Percentiles rank a stretch among this genome's conserved stretches.
Conservation (phyloP, 768 basidiomycete genomes). For the Phallus indusiatus region DNA sequence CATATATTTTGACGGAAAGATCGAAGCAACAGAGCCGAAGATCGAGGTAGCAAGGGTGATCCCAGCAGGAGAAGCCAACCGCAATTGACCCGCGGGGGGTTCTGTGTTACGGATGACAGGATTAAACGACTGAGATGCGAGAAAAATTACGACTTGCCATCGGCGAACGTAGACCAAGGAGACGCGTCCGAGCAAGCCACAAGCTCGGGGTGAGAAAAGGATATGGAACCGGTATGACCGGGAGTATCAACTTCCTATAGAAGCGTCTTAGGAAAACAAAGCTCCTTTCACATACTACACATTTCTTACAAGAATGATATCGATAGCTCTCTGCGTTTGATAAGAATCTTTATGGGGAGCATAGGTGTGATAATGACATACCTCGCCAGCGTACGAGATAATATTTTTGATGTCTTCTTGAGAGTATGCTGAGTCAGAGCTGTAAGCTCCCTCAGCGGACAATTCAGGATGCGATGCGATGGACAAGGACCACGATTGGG, state of each 20-base stretch:
- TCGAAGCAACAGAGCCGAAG: slow-evolving; percentile 12
- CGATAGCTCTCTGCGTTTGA: slow-evolving; percentile 24
- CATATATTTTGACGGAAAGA: slow-evolving; percentile 19
- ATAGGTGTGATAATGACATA: slow-evolving; percentile 10
- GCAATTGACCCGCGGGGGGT: slow-evolving; percentile 30
- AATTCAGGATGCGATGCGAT: slow-evolving; percentile 23
- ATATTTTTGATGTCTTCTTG: slow-evolving; percentile 20
- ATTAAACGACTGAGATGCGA: neutral
- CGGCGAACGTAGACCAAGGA: slow-evolving; percentile 16
- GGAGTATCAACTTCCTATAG: slow-evolving; percentile 27
- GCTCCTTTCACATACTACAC: neutral
- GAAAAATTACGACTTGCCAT: neutral
- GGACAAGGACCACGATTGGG: slow-evolving; percentile 23
- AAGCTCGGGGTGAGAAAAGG: slow-evolving; percentile 23
- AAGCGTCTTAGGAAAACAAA: neutral
- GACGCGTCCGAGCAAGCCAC: slow-evolving; percentile 21
- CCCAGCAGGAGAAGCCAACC: slow-evolving; percentile 18
- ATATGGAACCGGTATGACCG: slow-evolving; percentile 28
- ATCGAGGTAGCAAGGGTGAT: slow-evolving; percentile 17
- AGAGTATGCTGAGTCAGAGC: slow-evolving; percentile 18
- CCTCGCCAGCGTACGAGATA: slow-evolving; percentile 22
- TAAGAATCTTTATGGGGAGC: neutral
- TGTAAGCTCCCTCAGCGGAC: slow-evolving; percentile 23
- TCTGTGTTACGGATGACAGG: slow-evolving; percentile 13
- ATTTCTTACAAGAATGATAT: slow-evolving; percentile 20